Base-by-base conservation (phyloP, 192 early-diverging fungal species). In the Coemansia sp. region DNA sequence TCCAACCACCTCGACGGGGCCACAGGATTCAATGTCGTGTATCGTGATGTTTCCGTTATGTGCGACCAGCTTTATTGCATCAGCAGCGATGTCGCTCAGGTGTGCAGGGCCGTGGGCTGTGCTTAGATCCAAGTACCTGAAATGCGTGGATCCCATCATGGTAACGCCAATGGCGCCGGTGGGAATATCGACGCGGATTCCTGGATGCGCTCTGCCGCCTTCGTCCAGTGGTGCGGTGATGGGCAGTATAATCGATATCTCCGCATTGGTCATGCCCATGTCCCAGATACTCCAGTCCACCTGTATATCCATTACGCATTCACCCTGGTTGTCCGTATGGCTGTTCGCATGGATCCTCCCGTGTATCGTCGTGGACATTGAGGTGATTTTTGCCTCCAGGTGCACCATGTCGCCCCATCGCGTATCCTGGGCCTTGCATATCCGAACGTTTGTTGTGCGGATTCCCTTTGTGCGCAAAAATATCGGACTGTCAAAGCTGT, bases 271-370 rank as follows among this genome's bases (percentile, higher is more conserved):
- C 51, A 68, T 32, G 1, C 72, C 72, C 15, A 75, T 34, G 42
- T 75, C 72, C 72, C 72, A 75, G 18, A 75, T 38, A 23, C 72
- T 75, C 52, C 60, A 42, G 45, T 64, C 72, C 26, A 75, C 60
- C 6, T 54, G 33, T 6, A 75, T 35, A 15, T 15, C 36, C 27
- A 75, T 47, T 22, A 25, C 40, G 36, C 45, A 73, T 30, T 73
- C 63, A 36, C 50, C 50, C 23, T 38, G 35, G 4, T 47, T 39
- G 38, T 34, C 49, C 0, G 64, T 24, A 1, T 15, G 44, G 50
- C 64, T 68, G 15, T 20, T 55, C n/a, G 39, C 51, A 26, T 46
- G 63, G 14, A 66, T 25, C 13, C 70, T 53, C 30, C 27, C 32
- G 51, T 61, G 55, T 9, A 73, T 46, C 1, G 70, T 73, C 4